Base-by-base conservation (phyloP, 441 rosid species). In the Syzygium syzygioides region DNA sequence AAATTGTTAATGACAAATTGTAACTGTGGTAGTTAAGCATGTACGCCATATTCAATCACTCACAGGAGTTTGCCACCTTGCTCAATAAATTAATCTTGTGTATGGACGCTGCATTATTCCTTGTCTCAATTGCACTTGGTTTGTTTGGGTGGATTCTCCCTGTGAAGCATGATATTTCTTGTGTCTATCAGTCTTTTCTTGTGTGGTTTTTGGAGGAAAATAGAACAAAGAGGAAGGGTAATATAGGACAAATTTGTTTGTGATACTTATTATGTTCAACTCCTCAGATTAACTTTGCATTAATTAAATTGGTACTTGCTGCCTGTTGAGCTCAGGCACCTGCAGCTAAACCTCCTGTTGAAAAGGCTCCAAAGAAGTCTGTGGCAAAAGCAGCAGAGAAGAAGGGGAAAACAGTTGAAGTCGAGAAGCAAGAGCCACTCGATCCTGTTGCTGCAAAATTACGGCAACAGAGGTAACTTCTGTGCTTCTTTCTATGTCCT, bases 391-490 rank as follows among this genome's bases (percentile, higher is more conserved):
- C 84, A 34, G 90, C 83, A 26, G 88, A 79, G 64, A 62, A 32
- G 23, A 79, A 89, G 54, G 88, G 64, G 28, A 89, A 89, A 86
- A 87, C 55, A 48, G 56, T 62, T 57, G 80, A 79, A 86, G 86
- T 83, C 15, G 80, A 86, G 60, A 85, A 86, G 50, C 54, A 86
- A 87, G 86, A 54, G 80, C 86, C 55, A 6, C 53, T 89, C 53
- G 90, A 89, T 89, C 90, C 88, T 52, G 50, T 86, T 59, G 86
- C 88, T 18, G 90, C 80, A 86, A 89, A 89, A 60, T 84, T 87
- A 32, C 88, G 60, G 48, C 88, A 87, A 32, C 88, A 64, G 79
- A 64, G 88, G 88, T 87, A 34, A 87, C 37, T 87, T 55, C n/a
- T 1, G 79, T 52, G 41, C 48, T 50, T 87, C 37, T 18, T 6